Evolutionary conservation across 176 grass and related monocot species (phyloP).

Genomic region (Juncus inflexus): DNA sequence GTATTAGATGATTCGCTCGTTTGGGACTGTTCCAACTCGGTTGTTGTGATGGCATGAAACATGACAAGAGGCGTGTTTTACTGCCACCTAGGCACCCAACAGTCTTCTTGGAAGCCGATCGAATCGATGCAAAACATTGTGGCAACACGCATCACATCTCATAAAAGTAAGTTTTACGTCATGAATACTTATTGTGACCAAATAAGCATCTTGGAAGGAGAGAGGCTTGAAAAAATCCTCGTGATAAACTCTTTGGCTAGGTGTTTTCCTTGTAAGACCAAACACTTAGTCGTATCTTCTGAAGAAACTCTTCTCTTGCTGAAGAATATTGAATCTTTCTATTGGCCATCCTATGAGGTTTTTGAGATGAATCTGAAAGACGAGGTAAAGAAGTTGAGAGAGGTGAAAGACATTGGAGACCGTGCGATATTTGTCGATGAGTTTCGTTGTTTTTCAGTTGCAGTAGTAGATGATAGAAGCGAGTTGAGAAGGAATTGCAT

Average conservation of each 20-base stretch:
- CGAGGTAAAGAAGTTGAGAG: too few species aligned
- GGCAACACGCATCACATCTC: neutral
- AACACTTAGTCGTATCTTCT: too few species aligned
- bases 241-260: neutral
- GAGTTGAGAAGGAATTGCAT: slow-evolving; percentile 10
- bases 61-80: neutral
- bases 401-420: neutral
- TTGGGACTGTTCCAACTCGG: neutral
- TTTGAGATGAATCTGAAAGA: too few species aligned
- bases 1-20: neutral
- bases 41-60: neutral
- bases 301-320: too few species aligned
- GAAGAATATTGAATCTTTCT: too few species aligned
- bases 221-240: neutral
- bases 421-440: slow-evolving; percentile 23
- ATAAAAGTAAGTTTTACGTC: neutral
- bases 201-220: neutral
- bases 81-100: neutral
- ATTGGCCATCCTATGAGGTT: too few species aligned
- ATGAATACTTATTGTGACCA: neutral
- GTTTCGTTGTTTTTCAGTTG: slow-evolving; percentile 6
- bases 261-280: too few species aligned
- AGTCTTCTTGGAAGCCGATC: neutral
- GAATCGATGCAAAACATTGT: neutral
- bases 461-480: slow-evolving; percentile 1